These are phyloP conservation scores for Bipolaris zeicola DNA, from an alignment of 2,329 filamentous ascomycete genomes.

Conservation along the genomic window DNA sequence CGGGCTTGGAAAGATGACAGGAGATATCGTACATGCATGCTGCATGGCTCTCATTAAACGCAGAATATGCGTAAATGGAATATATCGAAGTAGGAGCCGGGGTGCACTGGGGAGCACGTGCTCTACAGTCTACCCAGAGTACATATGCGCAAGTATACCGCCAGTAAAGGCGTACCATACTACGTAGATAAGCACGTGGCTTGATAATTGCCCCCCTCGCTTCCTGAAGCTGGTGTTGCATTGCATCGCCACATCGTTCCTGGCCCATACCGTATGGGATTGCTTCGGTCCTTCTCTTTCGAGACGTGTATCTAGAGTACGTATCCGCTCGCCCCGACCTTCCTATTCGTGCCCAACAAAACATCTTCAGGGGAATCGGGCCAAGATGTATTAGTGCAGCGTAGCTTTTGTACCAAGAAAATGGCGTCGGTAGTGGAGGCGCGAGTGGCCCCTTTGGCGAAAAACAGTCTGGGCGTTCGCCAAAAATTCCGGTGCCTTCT, in stretches of 20 bases:
- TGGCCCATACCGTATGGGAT: not conserved
- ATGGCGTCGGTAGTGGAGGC: not conserved
- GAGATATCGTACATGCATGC: not conserved
- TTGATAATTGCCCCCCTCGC: not conserved
- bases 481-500: not conserved
- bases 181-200: not conserved
- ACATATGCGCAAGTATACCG: not conserved
- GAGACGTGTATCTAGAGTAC: not conserved
- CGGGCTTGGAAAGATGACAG: no score
- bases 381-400: conserved; percentile 6
- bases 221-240: not conserved
- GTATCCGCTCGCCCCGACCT: not conserved
- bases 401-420: conserved; percentile 2
- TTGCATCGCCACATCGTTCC: not conserved
- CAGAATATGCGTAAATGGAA: no score
- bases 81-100: no score
- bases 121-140: not conserved
- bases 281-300: not conserved
- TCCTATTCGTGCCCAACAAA: conserved; percentile 1
- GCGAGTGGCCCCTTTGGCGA: not conserved
- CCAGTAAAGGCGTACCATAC: not conserved
- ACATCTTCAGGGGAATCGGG: not conserved
- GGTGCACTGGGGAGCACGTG: not conserved
- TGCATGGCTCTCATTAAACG: no score
- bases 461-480: not conserved